A percentile compares a stretch with the other conserved stretches of the same genome.
phyloP scores from a whole-genome alignment of 805 yeast genomes.

The Pichia scutulata region DNA sequence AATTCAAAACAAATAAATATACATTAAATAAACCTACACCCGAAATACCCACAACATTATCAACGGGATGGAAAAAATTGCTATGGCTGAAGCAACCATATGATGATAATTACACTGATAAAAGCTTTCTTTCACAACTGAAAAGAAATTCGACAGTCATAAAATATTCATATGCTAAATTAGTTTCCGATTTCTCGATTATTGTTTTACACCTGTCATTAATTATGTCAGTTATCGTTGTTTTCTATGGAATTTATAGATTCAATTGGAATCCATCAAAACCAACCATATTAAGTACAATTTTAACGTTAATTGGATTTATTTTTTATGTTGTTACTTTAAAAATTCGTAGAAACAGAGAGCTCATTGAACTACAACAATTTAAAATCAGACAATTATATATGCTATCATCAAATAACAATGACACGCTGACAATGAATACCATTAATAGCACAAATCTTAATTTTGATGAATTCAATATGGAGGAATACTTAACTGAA shows the following conservation, averaged over 20 bases:
- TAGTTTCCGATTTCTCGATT: slow-evolving; percentile 65
- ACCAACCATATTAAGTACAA: slow-evolving; percentile 32
- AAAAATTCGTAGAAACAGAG: slow-evolving; percentile 24
- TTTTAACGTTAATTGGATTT: slow-evolving; percentile 31
- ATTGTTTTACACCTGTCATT: slow-evolving; percentile 60
- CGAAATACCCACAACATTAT: neutral
- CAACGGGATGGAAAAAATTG: slow-evolving; percentile 61
- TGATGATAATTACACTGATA: slow-evolving; percentile 88
- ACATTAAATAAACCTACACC: neutral
- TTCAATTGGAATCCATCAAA: slow-evolving; percentile 41
- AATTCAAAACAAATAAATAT: no score
- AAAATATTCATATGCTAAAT: slow-evolving; percentile 51
- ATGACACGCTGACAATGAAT: slow-evolving; percentile 2
- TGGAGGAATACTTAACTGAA: slow-evolving; percentile 21
- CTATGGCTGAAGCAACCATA: slow-evolving; percentile 79
- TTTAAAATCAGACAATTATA: slow-evolving; percentile 22
- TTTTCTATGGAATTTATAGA: slow-evolving; percentile 56
- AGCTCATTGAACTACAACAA: slow-evolving; percentile 24
- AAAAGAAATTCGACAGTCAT: slow-evolving; percentile 70
- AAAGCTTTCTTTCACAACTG: slow-evolving; percentile 71
- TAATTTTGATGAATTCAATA: slow-evolving; percentile 4
- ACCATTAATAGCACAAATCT: neutral
- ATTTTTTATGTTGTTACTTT: slow-evolving; percentile 25
- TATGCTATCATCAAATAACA: neutral
- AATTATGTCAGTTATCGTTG: slow-evolving; percentile 53